Evolutionary conservation across 2,329 filamentous ascomycete species (phyloP).

Genomic region (Fusarium chuoi): DNA sequence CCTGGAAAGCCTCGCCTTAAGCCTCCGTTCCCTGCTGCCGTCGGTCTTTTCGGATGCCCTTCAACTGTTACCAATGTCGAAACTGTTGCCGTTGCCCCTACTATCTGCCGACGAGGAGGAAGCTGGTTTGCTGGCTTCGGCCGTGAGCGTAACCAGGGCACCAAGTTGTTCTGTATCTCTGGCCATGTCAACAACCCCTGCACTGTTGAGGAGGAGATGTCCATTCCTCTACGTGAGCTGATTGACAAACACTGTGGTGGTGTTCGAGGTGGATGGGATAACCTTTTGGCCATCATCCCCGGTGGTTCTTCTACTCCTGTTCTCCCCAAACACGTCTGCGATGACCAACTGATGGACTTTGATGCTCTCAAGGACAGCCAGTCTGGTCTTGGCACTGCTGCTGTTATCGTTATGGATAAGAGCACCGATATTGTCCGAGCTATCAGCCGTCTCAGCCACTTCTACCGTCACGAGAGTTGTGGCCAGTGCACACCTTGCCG

Average conservation of each 20-base stretch:
- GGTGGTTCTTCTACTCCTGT: constrained; percentile 97
- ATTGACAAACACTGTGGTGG: constrained; percentile 99
- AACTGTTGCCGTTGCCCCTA: constrained; percentile 93
- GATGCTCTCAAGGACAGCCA: constrained; percentile 98
- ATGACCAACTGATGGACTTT: constrained; percentile 98
- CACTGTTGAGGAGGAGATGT: constrained; percentile 99
- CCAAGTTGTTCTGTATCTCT: constrained; percentile 98
- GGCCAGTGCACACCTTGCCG: constrained; percentile 99
- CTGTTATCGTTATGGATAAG: constrained; percentile 99
- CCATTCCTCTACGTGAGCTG: constrained; percentile 92
- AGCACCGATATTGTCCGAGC: constrained; percentile 94
- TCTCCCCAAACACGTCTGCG: constrained; percentile 87
- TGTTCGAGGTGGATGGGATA: constrained; percentile 97
- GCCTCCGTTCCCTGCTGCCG: constrained; percentile 96
- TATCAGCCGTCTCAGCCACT: constrained; percentile 91
- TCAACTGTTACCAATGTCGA: constrained; percentile 99
- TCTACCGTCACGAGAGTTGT: constrained; percentile 98
- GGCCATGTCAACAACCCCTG: constrained; percentile 98
- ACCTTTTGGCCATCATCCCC: constrained; percentile 92
- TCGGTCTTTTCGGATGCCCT: constrained; percentile 97
- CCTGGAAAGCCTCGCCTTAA: constrained; percentile 98
- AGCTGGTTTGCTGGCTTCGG: constrained; percentile 95
- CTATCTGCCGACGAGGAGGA: constrained; percentile 91
- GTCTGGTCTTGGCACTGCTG: constrained; percentile 95
- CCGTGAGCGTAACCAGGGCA: constrained; percentile 94